Base-by-base conservation (phyloP, 176 grass and related monocot species). In the Musa itinerans region DNA sequence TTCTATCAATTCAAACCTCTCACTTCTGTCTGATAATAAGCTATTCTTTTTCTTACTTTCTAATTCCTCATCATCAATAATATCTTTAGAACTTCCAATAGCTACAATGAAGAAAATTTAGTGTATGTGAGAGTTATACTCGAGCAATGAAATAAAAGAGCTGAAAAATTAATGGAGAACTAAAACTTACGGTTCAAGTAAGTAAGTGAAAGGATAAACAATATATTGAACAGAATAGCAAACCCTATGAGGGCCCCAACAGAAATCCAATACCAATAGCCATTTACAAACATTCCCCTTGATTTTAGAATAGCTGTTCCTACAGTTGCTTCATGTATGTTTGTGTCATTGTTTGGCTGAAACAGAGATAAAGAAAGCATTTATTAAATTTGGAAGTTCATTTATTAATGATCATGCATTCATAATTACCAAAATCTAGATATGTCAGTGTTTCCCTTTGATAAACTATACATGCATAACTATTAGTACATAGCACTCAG, bases 231-330 rank as follows among this genome's bases (percentile, higher is more conserved):
- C 51, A 98, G 17, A 77, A 93, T 59, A 51, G 71, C 51, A 73
- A 85, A 98, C 21, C 80, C 94, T 51, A 86, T 17, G 24, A 98
- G 73, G 6, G 88, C 94, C 77, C 82, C 94, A 0, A 98, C 76
- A 76, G 88, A 85, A 83, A 98, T 25, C 94, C 94, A 98, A 81
- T 78, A 98, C 54, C 85, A 92, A 52, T 83, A 81, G 2, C 83
- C 84, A 20, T 64, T 72, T 22, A 75, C 82, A 86, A 97, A 93
- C 59, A 87, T 63, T 65, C 79, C 90, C 91, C 79, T 93, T 52
- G 88, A 89, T 91, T 91, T 87, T 61, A 93, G 88, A 87, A 93
- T 69, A 61, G 94, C 94, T 72, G 77, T 81, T 57, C 93, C 93
- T 54, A 97, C 64, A 54, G 90, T 97, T 76, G 88, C 68, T 59